These are phyloP conservation scores for Nannizzia gypsea DNA, from an alignment of 2,329 filamentous ascomycete species.

Conservation along the genomic window DNA sequence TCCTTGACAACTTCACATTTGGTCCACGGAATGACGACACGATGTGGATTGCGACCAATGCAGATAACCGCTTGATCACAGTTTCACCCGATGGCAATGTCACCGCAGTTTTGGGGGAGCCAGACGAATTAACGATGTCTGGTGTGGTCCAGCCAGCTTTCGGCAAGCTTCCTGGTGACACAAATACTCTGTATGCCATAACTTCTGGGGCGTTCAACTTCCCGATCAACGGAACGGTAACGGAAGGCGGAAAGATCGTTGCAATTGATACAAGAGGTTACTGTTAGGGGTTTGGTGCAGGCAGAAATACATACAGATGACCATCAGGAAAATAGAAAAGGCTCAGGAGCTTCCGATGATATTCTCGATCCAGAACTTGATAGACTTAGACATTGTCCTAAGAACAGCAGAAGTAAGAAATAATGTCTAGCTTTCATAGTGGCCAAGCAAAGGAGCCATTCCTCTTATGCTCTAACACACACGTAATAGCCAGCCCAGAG, in stretches of 20 bases:
- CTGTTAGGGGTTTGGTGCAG: neutral
- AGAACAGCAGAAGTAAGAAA: neutral
- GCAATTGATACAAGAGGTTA: neutral
- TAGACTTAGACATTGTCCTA: neutral
- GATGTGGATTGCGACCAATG: neutral
- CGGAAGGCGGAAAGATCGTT: neutral
- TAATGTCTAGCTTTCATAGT: neutral
- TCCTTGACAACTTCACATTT: neutral
- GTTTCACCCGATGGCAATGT: neutral
- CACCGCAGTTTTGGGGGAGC: neutral
- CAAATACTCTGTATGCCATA: neutral
- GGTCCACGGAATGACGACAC: neutral
- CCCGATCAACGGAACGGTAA: neutral
- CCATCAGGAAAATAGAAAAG: neutral
- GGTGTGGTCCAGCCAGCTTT: neutral
- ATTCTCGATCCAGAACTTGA: neutral
- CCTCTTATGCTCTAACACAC: neutral
- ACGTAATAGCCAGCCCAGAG: conserved; percentile 5
- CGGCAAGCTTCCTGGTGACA: neutral
- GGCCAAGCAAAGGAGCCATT: neutral
- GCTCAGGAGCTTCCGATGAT: neutral
- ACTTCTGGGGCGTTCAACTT: neutral
- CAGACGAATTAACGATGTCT: neutral
- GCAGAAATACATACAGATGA: neutral
- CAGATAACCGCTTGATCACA: neutral